Conservation (phyloP, 176 grass and related monocot genomes). For the Carex myosuroides region DNA sequence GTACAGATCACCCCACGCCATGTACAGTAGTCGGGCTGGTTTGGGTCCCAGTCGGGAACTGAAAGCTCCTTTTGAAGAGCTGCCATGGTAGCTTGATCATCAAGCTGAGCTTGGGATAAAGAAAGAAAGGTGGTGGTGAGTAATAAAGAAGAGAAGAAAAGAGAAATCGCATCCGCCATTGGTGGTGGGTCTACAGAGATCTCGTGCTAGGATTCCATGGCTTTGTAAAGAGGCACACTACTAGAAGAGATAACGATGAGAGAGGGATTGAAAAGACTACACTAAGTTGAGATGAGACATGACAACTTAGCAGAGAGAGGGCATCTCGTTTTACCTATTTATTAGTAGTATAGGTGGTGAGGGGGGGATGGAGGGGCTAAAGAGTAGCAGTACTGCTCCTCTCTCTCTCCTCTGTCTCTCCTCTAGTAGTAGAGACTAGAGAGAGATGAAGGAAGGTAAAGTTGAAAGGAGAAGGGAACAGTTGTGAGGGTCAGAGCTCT, state of each 20-base stretch:
- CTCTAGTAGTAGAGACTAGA: background rate
- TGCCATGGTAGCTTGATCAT: slow-evolving; percentile 48
- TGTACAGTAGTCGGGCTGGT: slow-evolving; percentile 36
- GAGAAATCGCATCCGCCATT: background rate
- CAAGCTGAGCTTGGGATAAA: background rate
- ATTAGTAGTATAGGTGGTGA: background rate
- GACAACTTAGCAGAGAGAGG: slow-evolving; percentile 10
- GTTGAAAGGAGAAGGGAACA: background rate
- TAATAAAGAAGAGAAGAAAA: background rate
- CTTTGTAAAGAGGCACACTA: background rate
- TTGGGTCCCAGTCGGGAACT: slow-evolving; percentile 43
- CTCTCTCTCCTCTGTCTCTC: background rate
- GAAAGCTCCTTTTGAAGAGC: slow-evolving; percentile 48
- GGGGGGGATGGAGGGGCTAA: background rate
- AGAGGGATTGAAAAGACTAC: slow-evolving; percentile 7
- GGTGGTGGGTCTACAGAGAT: background rate
- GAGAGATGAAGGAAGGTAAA: background rate
- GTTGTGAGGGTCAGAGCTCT: slow-evolving; percentile 11
- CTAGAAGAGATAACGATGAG: background rate
- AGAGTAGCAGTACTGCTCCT: background rate
- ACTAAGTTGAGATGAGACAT: background rate
- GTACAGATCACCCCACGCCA: slow-evolving; percentile 78
- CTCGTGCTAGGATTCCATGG: background rate
- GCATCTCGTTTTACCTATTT: slow-evolving; percentile 3
- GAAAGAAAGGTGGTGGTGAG: background rate